Evolutionary conservation across 139 green algal species (phyloP), one percentile per base, ranked within the genome.

Genomic region (Picochlorum sp.): DNA sequence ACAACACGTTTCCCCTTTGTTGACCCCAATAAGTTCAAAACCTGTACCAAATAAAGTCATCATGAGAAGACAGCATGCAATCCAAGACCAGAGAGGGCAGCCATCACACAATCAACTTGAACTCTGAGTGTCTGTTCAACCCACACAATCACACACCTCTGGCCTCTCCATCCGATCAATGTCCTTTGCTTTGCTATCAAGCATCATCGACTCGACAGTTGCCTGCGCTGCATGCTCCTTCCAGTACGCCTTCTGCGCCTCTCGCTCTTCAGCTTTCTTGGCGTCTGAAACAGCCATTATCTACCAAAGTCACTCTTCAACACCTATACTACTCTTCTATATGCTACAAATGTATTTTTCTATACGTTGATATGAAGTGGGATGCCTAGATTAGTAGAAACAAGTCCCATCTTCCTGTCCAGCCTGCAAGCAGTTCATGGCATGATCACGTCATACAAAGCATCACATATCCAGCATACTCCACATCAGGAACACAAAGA

Each of bases 201-300:
- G 74, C 88, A 95, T 95, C 88, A 95, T 95, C 0, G 80, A 78
- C 62, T 95, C 83, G 13, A 96, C 79, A 9, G 86, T 89, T 2
- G 78, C 75, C 16, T 81, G 55, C 20, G 62, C 21, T 14, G 69
- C 82, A 73, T 95, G 84, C 57, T 93, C 76, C 41, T 68, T 61
- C 88, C 88, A 95, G 56, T 92, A 95, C 6, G 28, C 57, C 59
- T 73, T 77, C 66, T 92, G 82, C 13, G 45, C 70, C 4, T 62
- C 20, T 3, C 87, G 73, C 55, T 95, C 87, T 9, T 45, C 50
- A 13, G 47, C 58, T 28, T 15, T 59, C 6, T 24, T 41, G 34
- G 34, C 34, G 34, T 41, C 34, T 41, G 34, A 9, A 41, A 9
- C 9, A 41, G 2, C 34, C 34, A 41, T 41, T 13, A 9, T 41